These are phyloP conservation scores for Didymella pinodella DNA, from an alignment of 2,329 filamentous ascomycete species.

Conservation along the genomic window DNA sequence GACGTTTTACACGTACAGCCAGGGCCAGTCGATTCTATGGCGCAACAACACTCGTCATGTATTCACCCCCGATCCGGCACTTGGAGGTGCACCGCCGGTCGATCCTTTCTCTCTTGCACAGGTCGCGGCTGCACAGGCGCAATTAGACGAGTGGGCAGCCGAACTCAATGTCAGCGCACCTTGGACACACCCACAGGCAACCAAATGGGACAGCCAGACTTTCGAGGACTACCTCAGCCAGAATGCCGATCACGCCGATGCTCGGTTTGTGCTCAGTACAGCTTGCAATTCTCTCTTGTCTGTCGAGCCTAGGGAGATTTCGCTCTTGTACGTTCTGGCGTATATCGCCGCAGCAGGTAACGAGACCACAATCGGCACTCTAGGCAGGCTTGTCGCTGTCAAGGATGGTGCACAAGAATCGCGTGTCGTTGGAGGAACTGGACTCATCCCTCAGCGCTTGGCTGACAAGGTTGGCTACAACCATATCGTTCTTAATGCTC, in stretches of 20 bases:
- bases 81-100: constrained; percentile 28
- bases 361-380: constrained; percentile 24
- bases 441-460: constrained; percentile 28
- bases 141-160: constrained; percentile 30
- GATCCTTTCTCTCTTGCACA: constrained; percentile 20
- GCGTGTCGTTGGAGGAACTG: constrained; percentile 34
- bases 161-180: constrained; percentile 29
- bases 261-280: constrained; percentile 21
- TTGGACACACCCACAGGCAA: constrained; percentile 24
- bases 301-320: constrained; percentile 25
- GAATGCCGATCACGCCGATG: constrained; percentile 17
- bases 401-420: constrained; percentile 29
- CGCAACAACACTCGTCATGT: constrained; percentile 20
- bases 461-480: constrained; percentile 26
- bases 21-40: constrained; percentile 28
- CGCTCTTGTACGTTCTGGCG: constrained; percentile 28
- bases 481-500: constrained; percentile 28
- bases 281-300: constrained; percentile 26
- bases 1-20: constrained; percentile 28
- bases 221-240: constrained; percentile 23
- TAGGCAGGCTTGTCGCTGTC: constrained; percentile 23
- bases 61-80: constrained; percentile 22
- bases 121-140: constrained; percentile 18
- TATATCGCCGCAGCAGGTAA: constrained; percentile 35
- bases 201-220: constrained; percentile 26